Evolutionary conservation across 1,284 basidiomycete species (phyloP).

Genomic region (Sphagnurus paluster): DNA sequence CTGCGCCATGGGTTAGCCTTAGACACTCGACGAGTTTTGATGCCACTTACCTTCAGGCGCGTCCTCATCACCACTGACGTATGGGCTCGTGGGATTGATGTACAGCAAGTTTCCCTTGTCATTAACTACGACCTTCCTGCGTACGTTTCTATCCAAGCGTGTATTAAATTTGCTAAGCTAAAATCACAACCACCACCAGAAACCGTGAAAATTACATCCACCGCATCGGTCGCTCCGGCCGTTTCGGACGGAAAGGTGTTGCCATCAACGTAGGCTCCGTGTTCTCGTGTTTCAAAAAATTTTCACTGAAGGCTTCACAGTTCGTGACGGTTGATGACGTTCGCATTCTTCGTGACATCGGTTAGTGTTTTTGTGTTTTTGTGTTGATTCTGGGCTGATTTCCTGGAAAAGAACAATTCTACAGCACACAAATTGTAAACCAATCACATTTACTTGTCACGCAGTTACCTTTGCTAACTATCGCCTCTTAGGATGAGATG

Average conservation of each 20-base stretch:
- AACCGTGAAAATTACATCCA: slow-evolving; percentile 99
- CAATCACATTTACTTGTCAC: no score
- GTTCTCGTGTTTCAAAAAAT: slow-evolving; percentile 3
- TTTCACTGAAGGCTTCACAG: slow-evolving; percentile 38
- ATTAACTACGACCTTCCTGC: slow-evolving; percentile 98
- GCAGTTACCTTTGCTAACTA: slow-evolving; percentile 20
- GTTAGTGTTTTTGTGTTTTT: slow-evolving; percentile 42
- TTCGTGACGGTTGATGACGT: slow-evolving; percentile 93
- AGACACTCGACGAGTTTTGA: background rate
- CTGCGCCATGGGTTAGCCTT: slow-evolving; percentile 1
- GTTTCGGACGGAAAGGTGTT: slow-evolving; percentile 94
- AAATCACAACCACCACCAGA: slow-evolving; percentile 35
- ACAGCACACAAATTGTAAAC: slow-evolving; percentile 84
- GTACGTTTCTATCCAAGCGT: slow-evolving; percentile 44
- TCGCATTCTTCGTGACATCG: slow-evolving; percentile 87
- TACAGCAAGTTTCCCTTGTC: slow-evolving; percentile 97
- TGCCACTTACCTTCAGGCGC: slow-evolving; percentile 51
- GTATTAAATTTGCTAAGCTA: slow-evolving; percentile 17
- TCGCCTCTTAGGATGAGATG: slow-evolving; percentile 79
- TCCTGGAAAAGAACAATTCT: slow-evolving; percentile 70
- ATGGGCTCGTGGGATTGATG: slow-evolving; percentile 98
- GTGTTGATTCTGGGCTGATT: slow-evolving; percentile 18
- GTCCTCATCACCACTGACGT: slow-evolving; percentile 97
- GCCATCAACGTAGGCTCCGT: slow-evolving; percentile 74
- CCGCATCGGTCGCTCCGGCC: slow-evolving; percentile 93